phyloP scores from a whole-genome alignment of 192 early-diverging fungal genomes.

The Coemansia sp. region DNA sequence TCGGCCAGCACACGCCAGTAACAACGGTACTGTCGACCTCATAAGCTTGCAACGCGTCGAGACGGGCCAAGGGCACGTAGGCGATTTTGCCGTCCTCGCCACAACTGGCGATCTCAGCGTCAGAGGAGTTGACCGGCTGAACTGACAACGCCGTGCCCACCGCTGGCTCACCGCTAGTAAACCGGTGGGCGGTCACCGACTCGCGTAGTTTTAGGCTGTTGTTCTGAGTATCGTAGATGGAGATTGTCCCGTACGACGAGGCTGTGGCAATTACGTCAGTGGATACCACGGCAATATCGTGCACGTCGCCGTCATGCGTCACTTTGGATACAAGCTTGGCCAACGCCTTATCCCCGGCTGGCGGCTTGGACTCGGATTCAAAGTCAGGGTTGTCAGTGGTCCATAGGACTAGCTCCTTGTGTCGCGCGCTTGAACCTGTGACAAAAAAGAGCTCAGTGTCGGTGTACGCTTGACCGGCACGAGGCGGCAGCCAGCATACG shows the following conservation, averaged over 20 bases:
- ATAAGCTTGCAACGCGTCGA: slow-evolving; percentile 28
- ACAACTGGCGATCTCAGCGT: slow-evolving; percentile 46
- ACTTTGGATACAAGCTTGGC: slow-evolving; percentile 24
- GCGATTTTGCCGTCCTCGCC: slow-evolving; percentile 49
- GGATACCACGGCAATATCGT: slow-evolving; percentile 12
- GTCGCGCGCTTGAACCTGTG: slow-evolving; percentile 36
- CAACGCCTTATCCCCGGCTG: not conserved
- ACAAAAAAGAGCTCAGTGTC: slow-evolving; percentile 43
- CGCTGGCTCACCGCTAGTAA: slow-evolving; percentile 26
- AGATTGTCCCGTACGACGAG: slow-evolving; percentile 39
- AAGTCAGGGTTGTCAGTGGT: slow-evolving; percentile 47
- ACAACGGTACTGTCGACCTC: slow-evolving; percentile 44
- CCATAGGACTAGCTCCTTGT: slow-evolving; percentile 52
- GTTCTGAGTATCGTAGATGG: slow-evolving; percentile 29
- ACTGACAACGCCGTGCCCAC: slow-evolving; percentile 31
- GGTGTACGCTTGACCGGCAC: slow-evolving; percentile 43
- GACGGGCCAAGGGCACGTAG: slow-evolving; percentile 13
- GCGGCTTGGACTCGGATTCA: not conserved
- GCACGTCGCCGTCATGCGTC: slow-evolving; percentile 39
- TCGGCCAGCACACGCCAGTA: slow-evolving; percentile 51
- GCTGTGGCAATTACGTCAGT: slow-evolving; percentile 30
- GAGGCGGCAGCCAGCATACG: slow-evolving; percentile 41
- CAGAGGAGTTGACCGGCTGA: slow-evolving; percentile 17
- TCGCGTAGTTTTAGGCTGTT: slow-evolving; percentile 15
- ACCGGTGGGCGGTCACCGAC: slow-evolving; percentile 36